A percentile compares a stretch with the other conserved stretches of the same genome.
Conservation (phyloP, 176 grass and related monocot species). For the Secale cereale region DNA sequence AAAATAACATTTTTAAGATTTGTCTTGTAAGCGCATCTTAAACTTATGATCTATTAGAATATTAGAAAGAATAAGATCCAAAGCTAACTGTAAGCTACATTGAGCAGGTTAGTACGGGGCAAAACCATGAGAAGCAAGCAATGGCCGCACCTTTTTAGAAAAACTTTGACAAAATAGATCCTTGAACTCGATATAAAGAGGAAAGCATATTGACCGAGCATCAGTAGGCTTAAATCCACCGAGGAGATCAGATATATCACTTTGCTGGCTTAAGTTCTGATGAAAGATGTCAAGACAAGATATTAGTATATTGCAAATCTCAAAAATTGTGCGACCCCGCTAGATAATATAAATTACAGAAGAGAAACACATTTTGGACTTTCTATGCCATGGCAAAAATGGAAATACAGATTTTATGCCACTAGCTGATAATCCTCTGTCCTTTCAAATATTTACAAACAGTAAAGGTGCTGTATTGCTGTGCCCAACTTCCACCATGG, state of each 20-base stretch:
- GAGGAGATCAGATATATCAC: constrained; percentile 94
- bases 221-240: constrained; percentile 93
- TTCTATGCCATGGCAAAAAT: background rate
- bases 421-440: background rate
- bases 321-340: background rate
- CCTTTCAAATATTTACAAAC: background rate
- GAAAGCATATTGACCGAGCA: constrained; percentile 72
- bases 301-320: constrained; percentile 7
- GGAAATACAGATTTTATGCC: background rate
- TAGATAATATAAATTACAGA: background rate
- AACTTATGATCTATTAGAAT: background rate
- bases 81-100: background rate
- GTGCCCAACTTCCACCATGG: background rate
- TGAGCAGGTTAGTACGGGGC: background rate
- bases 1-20: background rate
- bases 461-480: background rate
- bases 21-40: background rate
- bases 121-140: constrained; percentile 13
- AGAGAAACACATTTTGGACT: background rate
- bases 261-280: constrained; percentile 98
- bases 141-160: constrained; percentile 54
- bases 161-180: constrained; percentile 64
- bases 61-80: background rate
- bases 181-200: constrained; percentile 88
- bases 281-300: constrained; percentile 34